Evolutionary conservation across 176 grass and related monocot genomes (phyloP), one percentile per base, ranked within the genome.

Genomic region (Pharus latifolius): DNA sequence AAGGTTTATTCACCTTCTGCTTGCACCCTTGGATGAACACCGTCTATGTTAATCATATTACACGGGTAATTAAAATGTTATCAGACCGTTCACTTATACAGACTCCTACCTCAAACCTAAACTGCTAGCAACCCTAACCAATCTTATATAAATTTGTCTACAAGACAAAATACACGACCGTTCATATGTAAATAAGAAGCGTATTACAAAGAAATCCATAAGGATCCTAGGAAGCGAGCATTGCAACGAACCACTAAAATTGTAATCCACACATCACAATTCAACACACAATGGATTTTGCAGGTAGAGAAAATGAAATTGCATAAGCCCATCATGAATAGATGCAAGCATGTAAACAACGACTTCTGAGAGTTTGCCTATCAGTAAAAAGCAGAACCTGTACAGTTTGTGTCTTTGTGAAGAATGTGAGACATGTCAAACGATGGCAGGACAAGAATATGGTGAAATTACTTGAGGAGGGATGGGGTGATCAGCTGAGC

Each of bases 401-500:
- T 13, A 40, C 19, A 55, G 16, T 6, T 31, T n/a, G 17, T 17
- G 4, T 28, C 2, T 16, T 30, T 17, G 27, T 7, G 24, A 57
- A 18, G 11, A 20, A 12, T 70, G 76, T 2, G 18, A 75, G 42
- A 42, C 24, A 13, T 5, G 14, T 2, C 18, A 18, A 19, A 61
- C 24, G 6, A 7, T 7, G 63, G 27, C 47, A 43, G 7, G 43
- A n/a, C 6, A 82, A 37, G 3, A n/a, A 65, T 51, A 43, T 17
- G 33, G 57, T 12, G 50, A 60, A n/a, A 11, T 63, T 85, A 98
- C 94, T 91, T 98, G 72, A 98, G 89, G 37, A 98, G 71, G 49
- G 81, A 46, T 10, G 89, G 65, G 11, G 94, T 92, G 8, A 98
- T 69, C 35, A 98, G 65, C 4, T 80, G 77, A 6, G 94, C 94